phyloP scores from a whole-genome alignment of 257 asterid species.

The Ophiorrhiza pumila region DNA sequence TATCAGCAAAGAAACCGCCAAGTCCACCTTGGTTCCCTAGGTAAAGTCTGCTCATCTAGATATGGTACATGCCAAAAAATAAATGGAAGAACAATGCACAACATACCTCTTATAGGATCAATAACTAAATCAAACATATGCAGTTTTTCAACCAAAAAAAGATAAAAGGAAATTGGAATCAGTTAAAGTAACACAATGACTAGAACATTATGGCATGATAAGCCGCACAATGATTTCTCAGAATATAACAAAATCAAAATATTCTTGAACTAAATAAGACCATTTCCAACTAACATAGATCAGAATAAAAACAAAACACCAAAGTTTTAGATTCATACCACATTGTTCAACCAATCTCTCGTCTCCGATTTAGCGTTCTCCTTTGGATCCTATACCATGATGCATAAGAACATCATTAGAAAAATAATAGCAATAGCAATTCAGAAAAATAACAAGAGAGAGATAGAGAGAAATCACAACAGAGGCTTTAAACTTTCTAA shows the following conservation, averaged over 20 bases:
- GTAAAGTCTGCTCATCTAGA: neutral
- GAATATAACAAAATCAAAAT: neutral
- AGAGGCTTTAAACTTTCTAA: too few relatives aligned
- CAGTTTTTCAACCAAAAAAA: neutral
- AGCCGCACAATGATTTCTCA: neutral
- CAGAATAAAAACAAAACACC: constrained; percentile 20
- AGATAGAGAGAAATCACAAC: too few relatives aligned
- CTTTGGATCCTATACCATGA: constrained; percentile 69
- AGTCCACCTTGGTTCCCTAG: too few relatives aligned
- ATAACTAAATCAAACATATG: neutral
- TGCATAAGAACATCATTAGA: too few relatives aligned
- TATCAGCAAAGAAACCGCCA: too few relatives aligned
- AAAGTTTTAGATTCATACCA: constrained; percentile 52
- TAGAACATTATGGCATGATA: neutral
- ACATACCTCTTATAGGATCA: neutral
- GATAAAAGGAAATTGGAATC: neutral
- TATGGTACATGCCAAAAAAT: neutral
- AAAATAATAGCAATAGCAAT: too few relatives aligned
- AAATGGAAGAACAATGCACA: neutral
- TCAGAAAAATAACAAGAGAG: too few relatives aligned
- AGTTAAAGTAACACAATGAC: neutral
- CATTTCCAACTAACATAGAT: constrained; percentile 13
- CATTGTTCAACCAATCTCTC: constrained; percentile 93
- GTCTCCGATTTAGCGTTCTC: constrained; percentile 97
- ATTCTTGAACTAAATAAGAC: constrained; percentile 6